Conservation (phyloP, 2,329 filamentous ascomycete species). For the Botrytis squamosa region DNA sequence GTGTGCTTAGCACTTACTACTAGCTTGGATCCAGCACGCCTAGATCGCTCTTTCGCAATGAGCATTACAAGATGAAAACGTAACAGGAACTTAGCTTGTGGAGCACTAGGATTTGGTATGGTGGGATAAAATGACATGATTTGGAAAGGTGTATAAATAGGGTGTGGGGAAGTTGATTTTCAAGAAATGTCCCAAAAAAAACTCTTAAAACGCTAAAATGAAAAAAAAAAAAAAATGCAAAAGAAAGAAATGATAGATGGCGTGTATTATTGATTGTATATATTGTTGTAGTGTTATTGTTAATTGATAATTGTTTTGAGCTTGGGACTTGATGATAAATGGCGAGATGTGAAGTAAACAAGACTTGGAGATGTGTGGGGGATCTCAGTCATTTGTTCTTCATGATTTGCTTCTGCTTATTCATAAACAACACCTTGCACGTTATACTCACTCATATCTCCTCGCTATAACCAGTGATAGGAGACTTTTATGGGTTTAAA, state of each 20-base stretch:
- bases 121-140: not conserved
- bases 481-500: not conserved
- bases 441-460: not conserved
- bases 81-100: not conserved
- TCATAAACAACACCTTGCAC: not conserved
- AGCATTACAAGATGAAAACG: not conserved
- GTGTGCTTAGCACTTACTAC: not conserved
- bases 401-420: not conserved
- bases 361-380: not conserved
- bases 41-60: not conserved
- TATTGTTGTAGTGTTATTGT: not conserved
- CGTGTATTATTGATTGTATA: conserved; percentile 1
- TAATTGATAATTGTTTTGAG: not conserved
- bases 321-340: not conserved
- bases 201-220: conserved; percentile 1
- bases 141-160: not conserved
- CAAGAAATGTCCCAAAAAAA: not conserved
- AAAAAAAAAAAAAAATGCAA: not conserved
- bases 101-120: conserved; percentile 1
- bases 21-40: not conserved
- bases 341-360: not conserved
- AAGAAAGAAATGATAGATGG: not conserved
- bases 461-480: not conserved
- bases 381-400: not conserved
- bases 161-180: not conserved